These are phyloP conservation scores for Bruguiera sexangula DNA, from an alignment of 345 rosid species.

Conservation along the genomic window DNA sequence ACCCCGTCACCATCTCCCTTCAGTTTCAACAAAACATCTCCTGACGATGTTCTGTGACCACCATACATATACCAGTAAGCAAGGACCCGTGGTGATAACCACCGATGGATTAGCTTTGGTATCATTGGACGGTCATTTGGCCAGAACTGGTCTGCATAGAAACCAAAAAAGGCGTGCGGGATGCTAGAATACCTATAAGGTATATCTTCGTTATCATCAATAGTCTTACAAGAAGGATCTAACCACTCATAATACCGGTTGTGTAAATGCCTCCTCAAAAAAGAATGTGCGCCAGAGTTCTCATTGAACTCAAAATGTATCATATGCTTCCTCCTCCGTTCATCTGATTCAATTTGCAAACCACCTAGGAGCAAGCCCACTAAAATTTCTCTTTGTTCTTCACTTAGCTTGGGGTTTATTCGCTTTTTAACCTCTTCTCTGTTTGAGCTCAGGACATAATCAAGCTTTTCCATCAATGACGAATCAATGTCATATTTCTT, in stretches of 20 bases:
- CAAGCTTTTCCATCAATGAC: constrained; percentile 58
- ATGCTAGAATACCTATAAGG: constrained; percentile 51
- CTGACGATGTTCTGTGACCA: constrained; percentile 51
- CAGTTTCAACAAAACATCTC: constrained; percentile 63
- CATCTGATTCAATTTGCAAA: constrained; percentile 59
- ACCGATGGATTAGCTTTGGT: constrained; percentile 84
- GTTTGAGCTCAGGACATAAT: constrained; percentile 47
- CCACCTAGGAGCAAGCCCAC: constrained; percentile 90
- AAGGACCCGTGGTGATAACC: constrained; percentile 69
- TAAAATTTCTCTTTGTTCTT: constrained; percentile 75
- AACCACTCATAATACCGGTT: constrained; percentile 70
- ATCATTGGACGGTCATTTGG: constrained; percentile 52
- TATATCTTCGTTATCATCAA: constrained; percentile 30
- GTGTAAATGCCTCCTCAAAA: constrained; percentile 57
- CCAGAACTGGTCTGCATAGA: constrained; percentile 75
- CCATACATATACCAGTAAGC: constrained; percentile 91
- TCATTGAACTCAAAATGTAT: constrained; percentile 59
- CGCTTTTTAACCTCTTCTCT: constrained; percentile 56
- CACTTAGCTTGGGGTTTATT: constrained; percentile 57
- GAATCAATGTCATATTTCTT: constrained; percentile 63
- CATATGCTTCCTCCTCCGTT: constrained; percentile 49
- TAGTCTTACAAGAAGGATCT: constrained; percentile 46
- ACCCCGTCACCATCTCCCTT: constrained; percentile 62
- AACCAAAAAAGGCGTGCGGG: constrained; percentile 55
- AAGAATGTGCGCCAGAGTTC: constrained; percentile 42